Evolutionary conservation across 192 early-diverging fungal species (phyloP), one percentile per base, ranked within the genome.

Genomic region (Geranomyces michiganensis): DNA sequence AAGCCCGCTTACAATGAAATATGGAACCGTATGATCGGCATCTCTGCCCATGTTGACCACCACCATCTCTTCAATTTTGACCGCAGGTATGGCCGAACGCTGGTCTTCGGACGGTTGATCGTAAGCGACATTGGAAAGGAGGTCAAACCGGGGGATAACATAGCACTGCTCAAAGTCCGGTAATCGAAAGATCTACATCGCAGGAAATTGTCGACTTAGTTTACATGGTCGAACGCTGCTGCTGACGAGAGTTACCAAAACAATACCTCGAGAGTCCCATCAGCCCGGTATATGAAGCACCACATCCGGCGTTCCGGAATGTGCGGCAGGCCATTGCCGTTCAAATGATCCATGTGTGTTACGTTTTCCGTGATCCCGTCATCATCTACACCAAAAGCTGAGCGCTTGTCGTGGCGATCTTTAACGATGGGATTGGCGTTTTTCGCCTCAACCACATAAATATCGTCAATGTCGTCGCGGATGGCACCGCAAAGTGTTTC

Each of bases 1-100:
- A 4, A 3, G 17, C 51, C 21, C 15, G 36, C 80, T 78, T 85
- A 92, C 91, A 53, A 94, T 80, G 24, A 94, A 71, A 67, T 93
- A 92, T 12, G 90, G 84, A 31, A 82, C 73, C 33, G 82, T 84
- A 17, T 64, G 75, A 17, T 84, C 47, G 1, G 19, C 48, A 48
- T 79, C 71, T 31, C 81, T 72, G 30, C 92, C 92, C 70, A 94
- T 78, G 63, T 84, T 79, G 30, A 84, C 79, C 71, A 94, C 76
- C 21, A 87, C 22, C 63, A 94, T 85, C 69, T 94, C 92, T 55
- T 87, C 81, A 31, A 93, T 84, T 31, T 91, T 81, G 17, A 68
- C 75, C 14, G 81, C 76, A 24, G 70, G 48, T 32, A 43, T 27
- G 29, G 10, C 65, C 45, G 68, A 60, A 61, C 66, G 44, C 14